Base-by-base conservation (phyloP, 2,329 filamentous ascomycete genomes). In the Nigrospora sphaerica region DNA sequence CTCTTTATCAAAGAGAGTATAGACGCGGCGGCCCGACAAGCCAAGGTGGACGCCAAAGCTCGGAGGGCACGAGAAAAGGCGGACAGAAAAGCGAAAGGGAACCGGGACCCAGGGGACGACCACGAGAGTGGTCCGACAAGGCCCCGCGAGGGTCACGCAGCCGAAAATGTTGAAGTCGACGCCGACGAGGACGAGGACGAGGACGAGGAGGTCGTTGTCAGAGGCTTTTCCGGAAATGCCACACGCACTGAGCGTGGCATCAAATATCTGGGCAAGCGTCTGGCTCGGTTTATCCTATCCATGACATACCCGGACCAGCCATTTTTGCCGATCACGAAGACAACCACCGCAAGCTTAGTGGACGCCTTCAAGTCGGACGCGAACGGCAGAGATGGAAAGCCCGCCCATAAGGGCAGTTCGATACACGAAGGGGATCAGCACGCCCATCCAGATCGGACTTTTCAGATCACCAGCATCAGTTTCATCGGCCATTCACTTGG, bases 1-100 rank as follows among this genome's bases (percentile, higher is more conserved):
- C 73, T 98, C 17, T 98, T 88, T 62, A 70, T 98, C 63, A 98
- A 98, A 62, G 93, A 98, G 67, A 95, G 89, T 65, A 97, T 98
- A 51, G 93, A 98, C 68, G 81, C 83, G 28, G 83, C 88, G 3
- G 85, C 85, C 4, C 84, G 74, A 56, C 82, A 92, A 61, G 85
- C 88, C 28, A 83, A 84, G 55, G 70, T 81, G 42, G 84, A 88
- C 63, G 80, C 83, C 34, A 83, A 76, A 61, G 74, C 71, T 42
- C 75, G 86, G 48, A 79, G 74, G 55, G 73, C 71, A 46, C 72
- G 67, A 55, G 70, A 77, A 58, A 65, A 70, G 60, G 60, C 68
- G 59, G 57, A 64, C 51, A 52, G 52, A 51, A 51, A 54, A 7
- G 48, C 49, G 12, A 36, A 49, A 38, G 54, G 56, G 16, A 45